phyloP scores from a whole-genome alignment of 768 basidiomycete species.

The Hericium erinaceus region DNA sequence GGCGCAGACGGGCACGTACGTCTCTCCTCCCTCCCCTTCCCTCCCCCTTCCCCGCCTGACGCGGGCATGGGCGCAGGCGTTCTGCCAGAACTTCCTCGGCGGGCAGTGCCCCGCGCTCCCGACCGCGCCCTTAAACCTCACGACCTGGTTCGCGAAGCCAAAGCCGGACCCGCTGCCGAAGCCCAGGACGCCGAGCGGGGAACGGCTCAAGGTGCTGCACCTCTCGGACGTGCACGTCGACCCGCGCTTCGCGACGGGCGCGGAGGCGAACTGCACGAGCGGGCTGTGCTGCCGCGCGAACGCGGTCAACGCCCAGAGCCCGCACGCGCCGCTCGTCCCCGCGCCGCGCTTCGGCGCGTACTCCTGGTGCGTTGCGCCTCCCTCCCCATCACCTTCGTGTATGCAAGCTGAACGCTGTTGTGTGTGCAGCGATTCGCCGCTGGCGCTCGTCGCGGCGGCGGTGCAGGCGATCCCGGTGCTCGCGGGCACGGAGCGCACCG shows the following conservation, averaged over 20 bases:
- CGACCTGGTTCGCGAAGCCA: constrained; percentile 66
- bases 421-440: constrained; percentile 45
- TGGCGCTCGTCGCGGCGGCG: constrained; percentile 48
- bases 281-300: constrained; percentile 58
- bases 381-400: neutral
- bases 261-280: constrained; percentile 65
- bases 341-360: constrained; percentile 66
- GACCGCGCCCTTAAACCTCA: constrained; percentile 51
- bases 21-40: neutral
- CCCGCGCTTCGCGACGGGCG: constrained; percentile 57
- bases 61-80: constrained; percentile 30
- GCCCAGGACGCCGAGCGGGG: constrained; percentile 48
- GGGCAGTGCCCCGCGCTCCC: constrained; percentile 44
- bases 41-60: no score
- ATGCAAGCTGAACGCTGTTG: neutral
- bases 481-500: constrained; percentile 47
- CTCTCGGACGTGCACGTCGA: constrained; percentile 74
- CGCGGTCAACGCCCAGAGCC: constrained; percentile 39
- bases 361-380: constrained; percentile 35
- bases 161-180: constrained; percentile 62
- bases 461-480: constrained; percentile 61
- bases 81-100: constrained; percentile 52
- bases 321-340: constrained; percentile 39
- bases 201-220: constrained; percentile 64
- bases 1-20: constrained; percentile 66